Base-by-base conservation (phyloP, 2,329 filamentous ascomycete genomes). In the Pseudophaeomoniella oleicola region DNA sequence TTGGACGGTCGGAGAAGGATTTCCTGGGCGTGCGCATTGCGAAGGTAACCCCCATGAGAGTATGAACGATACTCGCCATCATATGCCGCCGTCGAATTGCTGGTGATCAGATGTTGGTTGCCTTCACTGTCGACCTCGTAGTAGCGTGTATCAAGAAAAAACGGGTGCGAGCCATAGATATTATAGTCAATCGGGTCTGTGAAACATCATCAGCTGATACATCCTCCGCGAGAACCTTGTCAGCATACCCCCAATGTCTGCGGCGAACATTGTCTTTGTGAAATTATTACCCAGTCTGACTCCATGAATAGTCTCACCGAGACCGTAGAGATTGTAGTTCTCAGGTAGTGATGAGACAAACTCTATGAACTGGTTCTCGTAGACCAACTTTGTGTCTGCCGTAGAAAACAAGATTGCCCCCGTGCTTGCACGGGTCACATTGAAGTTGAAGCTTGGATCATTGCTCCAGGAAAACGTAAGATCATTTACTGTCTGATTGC, bases 61-160 rank as follows among this genome's bases (percentile, higher is more conserved):
- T 71, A 73, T 1, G 77, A 79, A 29, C 69, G 63, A 44, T 83
- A 84, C 13, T 67, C 56, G 11, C 63, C 62, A 4, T 57, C 56
- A 43, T 72, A 62, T 1, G 9, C 35, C 11, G 38, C 19, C 17
- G 69, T 64, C 10, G 72, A 62, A 41, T 75, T 63, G 16, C 55
- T 58, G 34, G 67, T 67, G 11, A 71, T 61, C 16, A 78, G 71
- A 2, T 59, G 64, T 34, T 70, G 58, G 19, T 60, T 56, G 3
- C 67, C 67, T 3, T 62, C 52, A 1, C 54, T 41, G 34, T 69
- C 60, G 9, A 68, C 59, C 43, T 77, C 66, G 46, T 76, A 84
- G 56, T 86, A 88, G 39, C 81, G 69, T 1, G 81, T 87, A 43
- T 88, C 83, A 3, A 87, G 62, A 50, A 88, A 90, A 49, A 87